Base-by-base conservation (phyloP, 176 grass and related monocot species). In the Raddia distichophylla region DNA sequence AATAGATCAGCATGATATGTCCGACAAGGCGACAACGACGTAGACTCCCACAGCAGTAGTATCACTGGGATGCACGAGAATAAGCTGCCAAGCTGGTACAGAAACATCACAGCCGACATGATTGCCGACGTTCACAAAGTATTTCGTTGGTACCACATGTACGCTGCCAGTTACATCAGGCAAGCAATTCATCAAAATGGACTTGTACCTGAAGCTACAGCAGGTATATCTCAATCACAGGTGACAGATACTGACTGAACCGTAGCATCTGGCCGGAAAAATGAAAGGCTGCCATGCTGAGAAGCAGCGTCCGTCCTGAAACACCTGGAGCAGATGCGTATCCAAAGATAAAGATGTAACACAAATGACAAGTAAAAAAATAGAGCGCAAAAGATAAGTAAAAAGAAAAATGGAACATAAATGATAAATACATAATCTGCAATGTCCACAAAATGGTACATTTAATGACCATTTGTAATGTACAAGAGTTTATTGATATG, bases 401-500 rank as follows among this genome's bases (percentile, higher is more conserved):
- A 2, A 40, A 2, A 40, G 27, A 66, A 32, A 5, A 8, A 75
- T 27, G 64, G 4, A 76, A 66, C 67, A 14, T 58, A 71, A 3
- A 83, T 45, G 61, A 48, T 42, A 57, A 53, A n/a, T 56, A 80
- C 56, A 80, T 33, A 67, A 66, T 67, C 83, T 73, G 16, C 59
- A 73, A 78, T 73, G 60, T 48, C 52, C 79, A 74, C 33, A 35
- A 74, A 64, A 80, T 75, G 71, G 63, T 63, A 89, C 76, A 75
- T 75, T 51, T 55, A 69, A 84, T 19, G n/a, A 67, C 67, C 76
- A 81, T 82, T 71, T 78, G 67, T 86, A 74, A 83, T 90, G 79
- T 90, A 86, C 88, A 90, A 22, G 45, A 40, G 60, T 86, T 82
- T 86, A 86, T 90, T 86, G 74, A 17, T 64, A 85, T 82, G 67